Base-by-base conservation (phyloP, 108 stramenopile genomes). In the Cyclotella sp. region DNA sequence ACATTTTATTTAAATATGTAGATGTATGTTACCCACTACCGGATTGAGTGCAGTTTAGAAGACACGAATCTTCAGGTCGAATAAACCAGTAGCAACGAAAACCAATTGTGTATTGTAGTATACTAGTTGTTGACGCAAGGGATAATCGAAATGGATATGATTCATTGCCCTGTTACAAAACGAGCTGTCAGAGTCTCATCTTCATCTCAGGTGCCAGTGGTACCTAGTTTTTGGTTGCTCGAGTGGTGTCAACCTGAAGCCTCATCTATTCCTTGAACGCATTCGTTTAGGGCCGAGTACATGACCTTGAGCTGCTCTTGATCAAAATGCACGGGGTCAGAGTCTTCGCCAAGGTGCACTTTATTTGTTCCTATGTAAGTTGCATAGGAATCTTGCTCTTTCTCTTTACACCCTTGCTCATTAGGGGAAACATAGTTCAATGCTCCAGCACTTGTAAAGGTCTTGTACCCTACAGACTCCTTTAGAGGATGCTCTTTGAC, bases 191-290 rank as follows among this genome's bases (percentile, higher is more conserved):
- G 2, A 34, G 34, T 5, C 34, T 34, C 34, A 34, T 49, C 47
- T n/a, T n/a, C 44, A 45, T 49, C 47, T n/a, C 9, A 49, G 47
- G 34, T 34, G 34, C 2, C 34, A 34, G 2, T 34, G 34, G 34
- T 34, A 5, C 6, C 34, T 34, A 6, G 6, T 34, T 34, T 34
- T 34, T 34, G 34, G 34, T 2, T 34, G 34, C 34, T 34, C 9
- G 15, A 49, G 3, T 49, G 15, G 47, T 49, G 18, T n/a, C n/a
- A n/a, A 55, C 55, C 44, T 27, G 58, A 53, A 16, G 68, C 80
- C 49, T 70, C 75, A 24, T 75, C 80, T 28, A 81, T 34, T 53
- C 74, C 74, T 21, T 69, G 19, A 66, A 74, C 74, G 52, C 80
- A 81, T 41, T 81, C 80, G 26, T 24, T 62, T 9, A 81, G 19